Percentiles rank a stretch among this genome's conserved stretches.
Evolutionary conservation across 768 basidiomycete species (phyloP).

Genomic region (Floccularia luteovirens): DNA sequence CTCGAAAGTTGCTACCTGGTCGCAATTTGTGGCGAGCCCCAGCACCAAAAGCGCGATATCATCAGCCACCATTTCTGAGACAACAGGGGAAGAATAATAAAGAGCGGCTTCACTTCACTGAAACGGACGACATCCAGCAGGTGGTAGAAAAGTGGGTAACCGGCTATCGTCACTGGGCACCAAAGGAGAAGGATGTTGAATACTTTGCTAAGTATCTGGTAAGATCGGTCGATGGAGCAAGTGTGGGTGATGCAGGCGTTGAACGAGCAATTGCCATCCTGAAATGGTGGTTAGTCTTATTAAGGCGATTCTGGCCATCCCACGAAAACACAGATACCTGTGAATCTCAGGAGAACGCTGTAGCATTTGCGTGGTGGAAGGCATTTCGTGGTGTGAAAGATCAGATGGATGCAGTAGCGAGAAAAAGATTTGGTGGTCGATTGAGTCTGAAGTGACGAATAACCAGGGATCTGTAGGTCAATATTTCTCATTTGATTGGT

Average conservation of each 20-base stretch:
- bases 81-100: slow-evolving; percentile 49
- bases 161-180: slow-evolving; percentile 49
- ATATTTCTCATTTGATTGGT: too few relatives aligned
- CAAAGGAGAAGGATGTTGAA: slow-evolving; percentile 67
- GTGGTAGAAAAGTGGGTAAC: slow-evolving; percentile 75
- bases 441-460: slow-evolving; percentile 47
- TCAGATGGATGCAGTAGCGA: slow-evolving; percentile 56
- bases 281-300: slow-evolving; percentile 76
- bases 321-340: slow-evolving; percentile 25
- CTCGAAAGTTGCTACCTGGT: slow-evolving; percentile 30
- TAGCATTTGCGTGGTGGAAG: slow-evolving; percentile 77
- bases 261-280: slow-evolving; percentile 64
- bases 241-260: slow-evolving; percentile 51
- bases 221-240: slow-evolving; percentile 50
- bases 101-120: slow-evolving; percentile 51
- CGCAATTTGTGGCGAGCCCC: slow-evolving; percentile 40
- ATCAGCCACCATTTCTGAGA: slow-evolving; percentile 43
- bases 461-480: too few relatives aligned
- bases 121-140: slow-evolving; percentile 64
- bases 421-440: slow-evolving; percentile 65
- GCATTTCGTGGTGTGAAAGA: slow-evolving; percentile 65
- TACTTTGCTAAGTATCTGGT: slow-evolving; percentile 70
- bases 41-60: slow-evolving; percentile 47
- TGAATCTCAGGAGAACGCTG: slow-evolving; percentile 24
- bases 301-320: slow-evolving; percentile 56